These are phyloP conservation scores for Flueggea neowawraea DNA, from an alignment of 441 rosid genomes.

Conservation along the genomic window DNA sequence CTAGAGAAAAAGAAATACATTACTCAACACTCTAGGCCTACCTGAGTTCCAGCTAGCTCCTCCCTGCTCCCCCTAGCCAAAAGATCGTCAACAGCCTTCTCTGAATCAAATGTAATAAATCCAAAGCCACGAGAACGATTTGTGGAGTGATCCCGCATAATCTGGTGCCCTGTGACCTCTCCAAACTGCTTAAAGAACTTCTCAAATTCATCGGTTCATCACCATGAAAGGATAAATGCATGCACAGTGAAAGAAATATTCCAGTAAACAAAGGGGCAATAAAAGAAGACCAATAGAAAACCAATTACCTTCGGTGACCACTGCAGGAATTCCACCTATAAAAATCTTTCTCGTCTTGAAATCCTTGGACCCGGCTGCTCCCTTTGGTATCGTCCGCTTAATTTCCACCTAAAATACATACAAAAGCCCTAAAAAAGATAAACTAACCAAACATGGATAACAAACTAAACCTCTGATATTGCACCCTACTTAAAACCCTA, in stretches of 20 bases:
- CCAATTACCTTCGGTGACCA: conserved; percentile 65
- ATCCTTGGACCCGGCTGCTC: conserved; percentile 58
- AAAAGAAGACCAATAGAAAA: neutral
- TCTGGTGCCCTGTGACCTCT: conserved; percentile 67
- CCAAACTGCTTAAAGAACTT: conserved; percentile 76
- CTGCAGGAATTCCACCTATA: conserved; percentile 86
- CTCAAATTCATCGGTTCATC: conserved; percentile 67
- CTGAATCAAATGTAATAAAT: conserved; percentile 76
- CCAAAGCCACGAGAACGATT: conserved; percentile 91
- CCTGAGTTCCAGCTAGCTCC: conserved; percentile 86
- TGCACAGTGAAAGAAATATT: neutral
- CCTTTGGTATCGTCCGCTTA: conserved; percentile 89
- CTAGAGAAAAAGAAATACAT: neutral
- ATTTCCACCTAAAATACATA: conserved; percentile 68
- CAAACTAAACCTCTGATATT: too few relatives aligned
- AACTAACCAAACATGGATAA: neutral
- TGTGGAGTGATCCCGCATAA: conserved; percentile 83
- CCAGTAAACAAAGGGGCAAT: neutral
- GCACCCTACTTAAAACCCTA: conserved; percentile 19
- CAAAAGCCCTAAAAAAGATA: conserved; percentile 10
- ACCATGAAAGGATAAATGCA: conserved; percentile 1
- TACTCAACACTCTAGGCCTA: conserved; percentile 19
- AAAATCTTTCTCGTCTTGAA: conserved; percentile 88
- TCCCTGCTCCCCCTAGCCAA: conserved; percentile 81
- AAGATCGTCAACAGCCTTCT: conserved; percentile 78